These are phyloP conservation scores for Pseudomassariella vexata DNA, from an alignment of 2,329 filamentous ascomycete species.

Conservation along the genomic window DNA sequence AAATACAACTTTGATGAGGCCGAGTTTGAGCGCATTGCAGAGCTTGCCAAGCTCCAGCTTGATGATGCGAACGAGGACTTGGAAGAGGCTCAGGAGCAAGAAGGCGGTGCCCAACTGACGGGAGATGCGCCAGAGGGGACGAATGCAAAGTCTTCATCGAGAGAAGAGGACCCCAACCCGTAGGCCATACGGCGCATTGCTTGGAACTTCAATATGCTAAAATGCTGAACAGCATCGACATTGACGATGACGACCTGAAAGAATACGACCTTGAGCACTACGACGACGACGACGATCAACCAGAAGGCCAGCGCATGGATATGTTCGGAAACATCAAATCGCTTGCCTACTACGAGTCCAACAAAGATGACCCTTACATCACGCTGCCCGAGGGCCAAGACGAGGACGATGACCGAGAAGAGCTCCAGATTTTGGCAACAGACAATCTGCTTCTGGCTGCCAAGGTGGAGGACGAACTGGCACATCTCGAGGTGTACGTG, in stretches of 20 bases:
- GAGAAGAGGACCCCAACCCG: constrained; percentile 25
- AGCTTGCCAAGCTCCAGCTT: constrained; percentile 70
- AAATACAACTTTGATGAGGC: constrained; percentile 72
- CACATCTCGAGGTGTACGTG: constrained; percentile 93
- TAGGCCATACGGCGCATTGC: too few species aligned
- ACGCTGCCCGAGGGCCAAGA: constrained; percentile 68
- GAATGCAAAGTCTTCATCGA: constrained; percentile 12
- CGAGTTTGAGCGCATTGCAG: constrained; percentile 70
- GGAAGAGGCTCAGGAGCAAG: constrained; percentile 56
- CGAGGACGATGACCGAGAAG: constrained; percentile 85
- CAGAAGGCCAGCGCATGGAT: constrained; percentile 68
- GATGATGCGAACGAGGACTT: constrained; percentile 89
- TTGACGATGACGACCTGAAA: constrained; percentile 81
- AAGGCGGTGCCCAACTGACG: constrained; percentile 12
- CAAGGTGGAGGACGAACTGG: constrained; percentile 94
- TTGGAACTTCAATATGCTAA: neutral
- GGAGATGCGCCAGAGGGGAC: constrained; percentile 15
- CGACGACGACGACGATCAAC: constrained; percentile 64
- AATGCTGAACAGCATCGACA: constrained; percentile 31
- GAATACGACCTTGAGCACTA: constrained; percentile 97
- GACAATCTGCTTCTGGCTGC: constrained; percentile 91
- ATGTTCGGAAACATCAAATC: constrained; percentile 97
- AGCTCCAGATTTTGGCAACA: constrained; percentile 84
- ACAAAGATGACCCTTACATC: constrained; percentile 95
- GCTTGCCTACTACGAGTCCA: constrained; percentile 87